Evolutionary conservation across 495 filamentous ascomycete species (phyloP).

Genomic region (Neurospora sp.): DNA sequence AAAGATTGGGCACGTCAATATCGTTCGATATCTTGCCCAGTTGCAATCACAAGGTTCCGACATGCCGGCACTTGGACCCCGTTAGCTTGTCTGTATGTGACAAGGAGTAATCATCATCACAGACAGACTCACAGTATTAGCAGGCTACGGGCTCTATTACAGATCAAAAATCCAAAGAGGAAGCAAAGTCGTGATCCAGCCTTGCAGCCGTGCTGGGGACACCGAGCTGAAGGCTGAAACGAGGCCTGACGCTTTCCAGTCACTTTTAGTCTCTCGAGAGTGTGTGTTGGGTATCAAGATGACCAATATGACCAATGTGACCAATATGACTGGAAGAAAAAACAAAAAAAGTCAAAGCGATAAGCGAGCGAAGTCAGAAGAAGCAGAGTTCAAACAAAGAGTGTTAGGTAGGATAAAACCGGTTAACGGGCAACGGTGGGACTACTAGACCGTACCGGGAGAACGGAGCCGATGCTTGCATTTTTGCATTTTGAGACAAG

Average conservation of each 20-base stretch:
- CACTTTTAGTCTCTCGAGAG: neutral
- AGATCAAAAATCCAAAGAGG: neutral
- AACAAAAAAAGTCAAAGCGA: neutral
- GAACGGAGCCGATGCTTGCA: neutral
- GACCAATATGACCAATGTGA: conserved; percentile 1
- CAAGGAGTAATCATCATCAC: neutral
- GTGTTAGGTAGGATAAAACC: neutral
- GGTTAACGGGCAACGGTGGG: neutral
- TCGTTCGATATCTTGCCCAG: neutral
- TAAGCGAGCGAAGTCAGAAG: neutral
- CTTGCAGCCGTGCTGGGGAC: conserved; percentile 13
- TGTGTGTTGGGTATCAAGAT: neutral
- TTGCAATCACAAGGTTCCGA: neutral
- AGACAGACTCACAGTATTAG: neutral
- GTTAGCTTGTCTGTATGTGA: neutral
- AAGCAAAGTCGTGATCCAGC: neutral
- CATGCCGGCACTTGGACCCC: neutral
- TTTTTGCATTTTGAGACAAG: neutral
- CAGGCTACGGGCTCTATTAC: neutral
- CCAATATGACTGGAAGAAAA: neutral
- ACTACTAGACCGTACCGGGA: neutral
- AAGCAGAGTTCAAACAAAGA: neutral
- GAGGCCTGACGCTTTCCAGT: neutral
- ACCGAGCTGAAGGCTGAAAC: conserved; percentile 25
- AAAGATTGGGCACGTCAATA: neutral